Evolutionary conservation across 2,329 filamentous ascomycete species (phyloP).

Genomic region (Cryphonectria naterciae): DNA sequence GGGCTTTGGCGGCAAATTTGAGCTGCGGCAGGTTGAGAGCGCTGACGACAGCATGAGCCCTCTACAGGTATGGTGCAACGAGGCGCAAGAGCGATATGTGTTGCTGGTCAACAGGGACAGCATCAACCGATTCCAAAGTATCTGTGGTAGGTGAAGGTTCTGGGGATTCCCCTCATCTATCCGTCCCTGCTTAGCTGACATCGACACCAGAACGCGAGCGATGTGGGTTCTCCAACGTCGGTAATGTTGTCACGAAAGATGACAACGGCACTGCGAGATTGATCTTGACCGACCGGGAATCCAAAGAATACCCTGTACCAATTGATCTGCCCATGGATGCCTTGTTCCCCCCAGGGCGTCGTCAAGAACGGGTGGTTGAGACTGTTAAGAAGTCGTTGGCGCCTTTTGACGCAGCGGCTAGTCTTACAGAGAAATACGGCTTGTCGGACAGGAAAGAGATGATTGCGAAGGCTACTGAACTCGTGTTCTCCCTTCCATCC

Average conservation of each 20-base stretch:
- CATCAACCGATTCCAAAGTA: constrained; percentile 74
- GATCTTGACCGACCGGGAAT: constrained; percentile 80
- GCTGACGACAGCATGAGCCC: constrained; percentile 92
- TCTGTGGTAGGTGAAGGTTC: constrained; percentile 53
- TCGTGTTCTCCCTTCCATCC: constrained; percentile 82
- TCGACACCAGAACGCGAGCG: constrained; percentile 70
- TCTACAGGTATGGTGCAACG: constrained; percentile 96
- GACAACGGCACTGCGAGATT: constrained; percentile 70
- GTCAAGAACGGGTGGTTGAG: constrained; percentile 74
- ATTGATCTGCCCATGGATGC: constrained; percentile 90
- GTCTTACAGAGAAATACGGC: constrained; percentile 68
- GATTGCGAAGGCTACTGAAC: constrained; percentile 68
- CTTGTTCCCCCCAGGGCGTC: constrained; percentile 86
- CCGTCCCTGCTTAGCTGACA: constrained; percentile 24
- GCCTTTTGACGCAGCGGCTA: constrained; percentile 70
- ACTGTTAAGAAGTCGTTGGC: constrained; percentile 70
- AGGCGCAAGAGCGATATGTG: constrained; percentile 96
- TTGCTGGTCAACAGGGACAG: constrained; percentile 81
- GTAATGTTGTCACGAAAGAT: constrained; percentile 68
- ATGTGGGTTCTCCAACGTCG: constrained; percentile 91
- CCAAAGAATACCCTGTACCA: constrained; percentile 70
- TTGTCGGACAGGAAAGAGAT: constrained; percentile 23
- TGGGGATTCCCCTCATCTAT: background rate
- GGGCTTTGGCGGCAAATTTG: constrained; percentile 86
- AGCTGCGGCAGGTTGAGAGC: constrained; percentile 91